phyloP scores from a whole-genome alignment of 1,139 yeast species.

The Taphrina populina region DNA sequence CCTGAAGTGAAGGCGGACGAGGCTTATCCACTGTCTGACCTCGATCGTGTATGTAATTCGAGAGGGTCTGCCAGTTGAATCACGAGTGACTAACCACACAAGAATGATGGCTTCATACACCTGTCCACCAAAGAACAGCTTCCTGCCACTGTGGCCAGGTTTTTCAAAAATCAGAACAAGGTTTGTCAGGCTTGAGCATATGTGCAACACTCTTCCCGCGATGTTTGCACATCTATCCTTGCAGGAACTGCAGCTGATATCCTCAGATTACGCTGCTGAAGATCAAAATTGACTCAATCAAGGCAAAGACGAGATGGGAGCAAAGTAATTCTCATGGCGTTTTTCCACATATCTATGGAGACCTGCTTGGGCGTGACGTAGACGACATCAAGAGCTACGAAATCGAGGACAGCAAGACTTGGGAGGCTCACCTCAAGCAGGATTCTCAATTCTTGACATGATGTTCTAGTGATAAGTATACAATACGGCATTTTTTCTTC shows the following conservation, averaged over 20 bases:
- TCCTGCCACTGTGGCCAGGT: conserved; percentile 32
- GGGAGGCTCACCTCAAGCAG: conserved; percentile 12
- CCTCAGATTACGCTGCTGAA: conserved; percentile 16
- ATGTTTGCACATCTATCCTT: no score
- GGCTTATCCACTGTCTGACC: conserved; percentile 17
- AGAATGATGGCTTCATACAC: conserved; percentile 32
- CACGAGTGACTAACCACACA: background rate
- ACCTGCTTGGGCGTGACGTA: conserved; percentile 13
- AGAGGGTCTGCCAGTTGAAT: no score
- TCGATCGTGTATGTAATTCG: conserved; percentile 12
- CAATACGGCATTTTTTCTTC: background rate
- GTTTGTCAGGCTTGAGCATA: no score
- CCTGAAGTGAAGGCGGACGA: conserved; percentile 4
- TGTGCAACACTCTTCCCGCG: background rate
- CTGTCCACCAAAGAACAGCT: conserved; percentile 23
- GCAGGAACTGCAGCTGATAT: background rate
- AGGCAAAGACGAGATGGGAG: conserved; percentile 24
- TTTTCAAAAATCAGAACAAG: conserved; percentile 16
- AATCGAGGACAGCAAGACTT: conserved; percentile 10
- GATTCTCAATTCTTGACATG: background rate
- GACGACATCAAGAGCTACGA: conserved; percentile 4
- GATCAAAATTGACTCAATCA: conserved; percentile 5
- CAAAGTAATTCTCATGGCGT: conserved; percentile 18
- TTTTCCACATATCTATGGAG: conserved; percentile 30
- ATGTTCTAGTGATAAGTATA: background rate